Conservation (phyloP, 768 basidiomycete genomes). For the Rubroboletus satanas region DNA sequence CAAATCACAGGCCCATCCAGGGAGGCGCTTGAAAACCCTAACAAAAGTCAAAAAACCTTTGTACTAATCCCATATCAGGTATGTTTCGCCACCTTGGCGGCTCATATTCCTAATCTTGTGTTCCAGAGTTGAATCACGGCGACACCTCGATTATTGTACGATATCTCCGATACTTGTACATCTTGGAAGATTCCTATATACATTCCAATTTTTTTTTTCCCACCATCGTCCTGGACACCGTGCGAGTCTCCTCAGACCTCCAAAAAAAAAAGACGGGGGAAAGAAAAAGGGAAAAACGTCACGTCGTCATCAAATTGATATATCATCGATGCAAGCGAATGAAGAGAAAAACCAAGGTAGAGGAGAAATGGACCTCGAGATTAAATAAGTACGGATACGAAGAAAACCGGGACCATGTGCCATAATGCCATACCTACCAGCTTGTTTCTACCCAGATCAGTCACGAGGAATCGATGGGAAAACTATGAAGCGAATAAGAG, state of each 20-base stretch:
- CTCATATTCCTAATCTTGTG: no score
- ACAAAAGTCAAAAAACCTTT: no score
- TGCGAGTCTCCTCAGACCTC: background rate
- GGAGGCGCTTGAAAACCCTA: no score
- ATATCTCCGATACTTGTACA: background rate
- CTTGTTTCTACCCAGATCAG: conserved; percentile 3
- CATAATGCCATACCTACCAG: conserved; percentile 1
- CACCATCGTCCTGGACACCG: background rate
- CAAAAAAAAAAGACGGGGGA: no score
- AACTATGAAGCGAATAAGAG: background rate
- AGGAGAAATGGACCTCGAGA: background rate
- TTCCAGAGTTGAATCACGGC: no score
- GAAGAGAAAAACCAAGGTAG: background rate
- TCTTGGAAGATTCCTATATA: background rate
- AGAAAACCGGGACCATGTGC: background rate
- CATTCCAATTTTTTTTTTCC: background rate
- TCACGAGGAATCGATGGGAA: background rate
- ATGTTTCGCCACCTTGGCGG: no score
- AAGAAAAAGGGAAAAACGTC: background rate
- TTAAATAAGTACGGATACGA: conserved; percentile 5
- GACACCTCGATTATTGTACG: no score
- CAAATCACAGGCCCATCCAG: no score
- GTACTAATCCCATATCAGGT: no score
- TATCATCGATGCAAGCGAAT: background rate
- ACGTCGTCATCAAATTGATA: conserved; percentile 5